These are phyloP conservation scores for Lablab purpureus DNA, from an alignment of 306 rosid genomes.

Conservation along the genomic window DNA sequence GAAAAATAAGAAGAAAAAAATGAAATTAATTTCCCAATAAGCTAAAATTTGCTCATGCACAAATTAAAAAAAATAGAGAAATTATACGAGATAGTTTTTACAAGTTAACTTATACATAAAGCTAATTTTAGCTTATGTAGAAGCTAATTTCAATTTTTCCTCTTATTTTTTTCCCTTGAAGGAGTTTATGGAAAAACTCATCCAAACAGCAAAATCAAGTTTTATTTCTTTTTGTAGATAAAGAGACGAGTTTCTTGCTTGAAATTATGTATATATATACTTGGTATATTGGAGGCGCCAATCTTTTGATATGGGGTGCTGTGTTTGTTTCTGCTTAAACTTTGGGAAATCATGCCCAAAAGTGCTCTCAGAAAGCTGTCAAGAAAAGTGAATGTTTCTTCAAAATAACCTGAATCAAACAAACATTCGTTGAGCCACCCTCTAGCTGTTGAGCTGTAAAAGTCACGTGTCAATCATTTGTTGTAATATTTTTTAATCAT, in stretches of 20 bases:
- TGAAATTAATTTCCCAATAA: no score
- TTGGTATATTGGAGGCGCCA: background rate
- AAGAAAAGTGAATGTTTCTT: background rate
- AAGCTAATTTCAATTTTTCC: no score
- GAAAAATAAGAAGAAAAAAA: no score
- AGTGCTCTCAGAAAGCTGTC: background rate
- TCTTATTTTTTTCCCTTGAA: no score
- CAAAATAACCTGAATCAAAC: background rate
- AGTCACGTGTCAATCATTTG: slow-evolving; percentile 10
- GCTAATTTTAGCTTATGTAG: no score
- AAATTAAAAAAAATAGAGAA: no score
- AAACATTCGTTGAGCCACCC: background rate
- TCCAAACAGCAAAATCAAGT: background rate
- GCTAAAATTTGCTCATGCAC: no score
- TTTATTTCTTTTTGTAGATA: slow-evolving; percentile 15
- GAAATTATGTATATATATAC: background rate
- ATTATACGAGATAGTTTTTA: no score
- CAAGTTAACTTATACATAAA: no score
- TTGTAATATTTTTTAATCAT: slow-evolving; percentile 39
- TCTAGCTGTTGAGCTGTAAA: slow-evolving; percentile 11
- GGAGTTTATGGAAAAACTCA: no score
- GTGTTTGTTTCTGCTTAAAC: background rate
- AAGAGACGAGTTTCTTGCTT: background rate
- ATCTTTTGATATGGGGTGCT: background rate
- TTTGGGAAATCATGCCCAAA: background rate